Evolutionary conservation across 805 yeast species (phyloP).

Genomic region (Saccharomycopsis oosterbeekiorum): DNA sequence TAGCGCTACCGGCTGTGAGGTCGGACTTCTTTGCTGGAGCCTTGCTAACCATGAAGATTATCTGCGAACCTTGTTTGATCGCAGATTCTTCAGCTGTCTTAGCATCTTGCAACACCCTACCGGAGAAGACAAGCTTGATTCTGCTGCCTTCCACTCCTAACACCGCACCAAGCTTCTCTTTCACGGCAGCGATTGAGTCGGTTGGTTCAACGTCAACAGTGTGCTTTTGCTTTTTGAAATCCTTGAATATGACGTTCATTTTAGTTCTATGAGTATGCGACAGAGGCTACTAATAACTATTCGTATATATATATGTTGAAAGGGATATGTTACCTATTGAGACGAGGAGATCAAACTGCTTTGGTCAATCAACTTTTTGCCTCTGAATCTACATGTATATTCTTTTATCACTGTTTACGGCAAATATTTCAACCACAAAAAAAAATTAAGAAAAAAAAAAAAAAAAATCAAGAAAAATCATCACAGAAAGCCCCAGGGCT

Average conservation of each 20-base stretch:
- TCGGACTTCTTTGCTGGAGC: constrained; percentile 3
- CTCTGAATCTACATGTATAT: not conserved
- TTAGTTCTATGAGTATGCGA: too few species aligned
- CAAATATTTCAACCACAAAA: not conserved
- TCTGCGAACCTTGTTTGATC: constrained; percentile 74
- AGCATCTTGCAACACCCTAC: constrained; percentile 79
- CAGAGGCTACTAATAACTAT: too few species aligned
- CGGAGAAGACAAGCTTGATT: constrained; percentile 86
- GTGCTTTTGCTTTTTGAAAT: constrained; percentile 85
- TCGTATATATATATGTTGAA: too few species aligned
- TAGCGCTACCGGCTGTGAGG: constrained; percentile 22
- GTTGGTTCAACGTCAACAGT: constrained; percentile 64
- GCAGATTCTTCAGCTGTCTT: constrained; percentile 63
- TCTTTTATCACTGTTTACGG: not conserved
- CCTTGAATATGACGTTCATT: constrained; percentile 80
- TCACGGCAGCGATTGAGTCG: constrained; percentile 60
- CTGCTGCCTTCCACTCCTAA: constrained; percentile 63
- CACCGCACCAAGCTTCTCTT: constrained; percentile 58
- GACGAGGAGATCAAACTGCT: not conserved
- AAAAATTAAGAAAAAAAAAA: not conserved
- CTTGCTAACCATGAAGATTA: constrained; percentile 83
- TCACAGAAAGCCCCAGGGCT: too few species aligned
- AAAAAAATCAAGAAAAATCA: not conserved
- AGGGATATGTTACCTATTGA: not conserved
- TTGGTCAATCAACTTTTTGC: not conserved